Base-by-base conservation (phyloP, 768 basidiomycete species). In the Gautieria morchelliformis region DNA sequence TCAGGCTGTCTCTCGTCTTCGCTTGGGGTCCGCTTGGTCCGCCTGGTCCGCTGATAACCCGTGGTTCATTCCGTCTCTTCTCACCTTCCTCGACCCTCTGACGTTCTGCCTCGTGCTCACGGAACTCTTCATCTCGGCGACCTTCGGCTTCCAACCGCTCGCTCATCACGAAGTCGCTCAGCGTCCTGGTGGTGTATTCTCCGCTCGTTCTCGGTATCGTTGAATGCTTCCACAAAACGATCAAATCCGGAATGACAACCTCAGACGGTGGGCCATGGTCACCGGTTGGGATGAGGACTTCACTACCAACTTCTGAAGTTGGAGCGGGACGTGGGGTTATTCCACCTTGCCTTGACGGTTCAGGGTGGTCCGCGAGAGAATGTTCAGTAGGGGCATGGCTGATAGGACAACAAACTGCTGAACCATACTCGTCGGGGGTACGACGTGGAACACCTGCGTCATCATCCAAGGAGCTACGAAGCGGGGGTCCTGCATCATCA, bases 111-210 rank as follows among this genome's bases (percentile, higher is more conserved):
- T 91, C 89, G 58, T 79, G 78, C 1, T 71, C 70, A 17, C 79
- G 76, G 69, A 87, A 89, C 32, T 83, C 80, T 8, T 66, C 67
- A 57, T 90, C 87, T 10, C 88, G 79, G 47, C 72, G 72, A 24
- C 80, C 76, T 63, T 91, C 89, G 0, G 78, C 79, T 52, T 80
- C 79, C 37, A 78, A n/a, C 75, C 0, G 81, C 78, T 5, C 78
- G 71, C 32, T 78, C 71, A 4, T 74, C 71, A 12, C 89, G 65
- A 20, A 75, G 74, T 19, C 71, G 68, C 52, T 83, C 80, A 19
- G 80, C 74, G 0, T 80, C 82, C 10, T 76, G 75, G 24, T 89
- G 72, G 19, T 80, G 80, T 56, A 81, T 76, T 0, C 80, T 68
- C 10, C 78, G 78, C 33, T 64, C 71, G 14, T 69, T 68, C 51